These are phyloP conservation scores for Cordyceps cateniannulata DNA, from an alignment of 2,329 filamentous ascomycete species.

Conservation along the genomic window DNA sequence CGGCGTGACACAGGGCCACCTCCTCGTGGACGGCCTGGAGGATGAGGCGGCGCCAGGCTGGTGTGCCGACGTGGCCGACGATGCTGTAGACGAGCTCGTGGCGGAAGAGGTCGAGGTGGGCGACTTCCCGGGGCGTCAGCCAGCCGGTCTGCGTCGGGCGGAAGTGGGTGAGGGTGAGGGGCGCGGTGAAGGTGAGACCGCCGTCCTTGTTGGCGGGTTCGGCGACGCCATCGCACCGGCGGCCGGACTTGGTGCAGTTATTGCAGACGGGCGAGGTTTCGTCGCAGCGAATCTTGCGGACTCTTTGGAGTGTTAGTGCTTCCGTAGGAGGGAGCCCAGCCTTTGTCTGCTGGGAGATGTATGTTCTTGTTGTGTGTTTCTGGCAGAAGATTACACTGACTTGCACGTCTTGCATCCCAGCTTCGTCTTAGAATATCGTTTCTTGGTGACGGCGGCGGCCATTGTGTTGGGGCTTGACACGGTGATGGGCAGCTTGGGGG, in stretches of 20 bases:
- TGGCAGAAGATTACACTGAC: constrained; percentile 3
- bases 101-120: constrained; percentile 13
- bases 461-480: not conserved
- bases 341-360: not conserved
- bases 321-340: no score
- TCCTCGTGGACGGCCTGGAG: constrained; percentile 14
- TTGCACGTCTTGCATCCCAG: constrained; percentile 14
- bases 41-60: constrained; percentile 13
- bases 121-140: constrained; percentile 5
- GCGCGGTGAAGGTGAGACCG: constrained; percentile 18
- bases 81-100: constrained; percentile 16
- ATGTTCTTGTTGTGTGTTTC: not conserved
- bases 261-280: constrained; percentile 15
- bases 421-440: constrained; percentile 12
- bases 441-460: constrained; percentile 4
- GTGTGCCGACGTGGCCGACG: constrained; percentile 11
- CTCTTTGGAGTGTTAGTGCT: constrained; percentile 12
- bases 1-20: constrained; percentile 12
- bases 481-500: not conserved
- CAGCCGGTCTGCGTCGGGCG: constrained; percentile 13
- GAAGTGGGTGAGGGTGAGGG: constrained; percentile 16
- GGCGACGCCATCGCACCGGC: constrained; percentile 15
- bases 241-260: constrained; percentile 15
- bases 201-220: constrained; percentile 7
- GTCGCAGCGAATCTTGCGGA: constrained; percentile 17